Base-by-base conservation (phyloP, 1,139 yeast genomes). In the Scheffersomyces cryptocercus region DNA sequence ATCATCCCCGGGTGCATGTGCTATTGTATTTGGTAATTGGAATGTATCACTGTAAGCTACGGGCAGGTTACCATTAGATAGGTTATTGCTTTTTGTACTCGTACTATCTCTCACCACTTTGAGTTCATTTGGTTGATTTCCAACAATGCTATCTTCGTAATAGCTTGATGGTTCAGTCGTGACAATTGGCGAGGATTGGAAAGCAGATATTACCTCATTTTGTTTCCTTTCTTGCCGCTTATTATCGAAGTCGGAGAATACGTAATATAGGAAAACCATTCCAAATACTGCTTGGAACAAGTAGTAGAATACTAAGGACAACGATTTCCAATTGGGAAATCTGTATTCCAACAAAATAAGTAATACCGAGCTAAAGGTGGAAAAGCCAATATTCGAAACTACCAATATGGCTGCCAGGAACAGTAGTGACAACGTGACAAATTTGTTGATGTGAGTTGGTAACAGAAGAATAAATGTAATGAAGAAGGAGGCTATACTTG, bases 401-500 rank as follows among this genome's bases (percentile, higher is more conserved):
- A 20, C 26, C 26, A 20, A 20, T 20, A 20, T 6, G 26, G 26
- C 26, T 5, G 26, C 26, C 2, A 20, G 7, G 8, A 20, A 20
- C 26, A 20, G 26, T 6, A 20, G 7, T 20, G 26, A 20, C 9
- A 20, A 20, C 7, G 26, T 6, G 7, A 20, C 26, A 5, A 5
- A 20, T 20, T 20, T 20, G 26, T 20, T 20, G 8, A 20, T 20
- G 26, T 20, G 7, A 6, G 7, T 5, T 3, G 26, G 26, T 20
- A 8, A 20, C 5, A 7, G 26, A 20, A 20, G 26, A 20, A 20
- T 20, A 6, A n/a, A 26, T 40, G 36, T n/a, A 36, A 31, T 24
- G 39, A 11, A 6, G 15, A 15, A 20, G 32, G 28, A 36, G 13
- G 36, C 24, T 6, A 35, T 28, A 35, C 39, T 28, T 40, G 39